These are phyloP conservation scores for Triticum turgidum DNA, from an alignment of 176 grass and related monocot genomes.

Conservation along the genomic window DNA sequence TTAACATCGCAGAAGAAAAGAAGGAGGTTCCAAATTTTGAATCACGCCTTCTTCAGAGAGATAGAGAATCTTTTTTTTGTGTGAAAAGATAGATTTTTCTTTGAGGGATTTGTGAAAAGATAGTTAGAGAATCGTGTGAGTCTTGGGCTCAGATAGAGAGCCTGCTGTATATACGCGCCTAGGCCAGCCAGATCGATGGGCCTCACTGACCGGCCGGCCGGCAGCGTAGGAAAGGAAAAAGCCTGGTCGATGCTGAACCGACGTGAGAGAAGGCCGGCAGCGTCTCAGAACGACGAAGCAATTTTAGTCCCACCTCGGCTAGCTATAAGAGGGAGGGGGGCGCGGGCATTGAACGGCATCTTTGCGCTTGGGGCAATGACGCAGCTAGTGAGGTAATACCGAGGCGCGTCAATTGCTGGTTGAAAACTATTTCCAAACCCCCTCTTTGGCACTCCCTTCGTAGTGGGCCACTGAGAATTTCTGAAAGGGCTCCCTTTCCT, in stretches of 20 bases:
- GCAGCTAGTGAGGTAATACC: slow-evolving; percentile 52
- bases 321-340: too few relatives aligned
- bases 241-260: neutral
- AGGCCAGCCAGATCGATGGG: neutral
- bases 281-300: neutral
- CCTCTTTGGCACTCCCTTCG: slow-evolving; percentile 43
- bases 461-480: slow-evolving; percentile 44
- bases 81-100: too few relatives aligned
- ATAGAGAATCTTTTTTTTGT: too few relatives aligned
- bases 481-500: slow-evolving; percentile 44
- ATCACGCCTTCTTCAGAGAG: too few relatives aligned
- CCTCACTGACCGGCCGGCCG: neutral
- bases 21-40: too few relatives aligned
- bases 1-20: neutral
- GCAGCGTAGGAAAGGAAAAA: neutral
- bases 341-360: too few relatives aligned
- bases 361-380: slow-evolving; percentile 70
- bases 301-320: neutral
- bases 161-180: neutral
- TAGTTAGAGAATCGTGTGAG: neutral
- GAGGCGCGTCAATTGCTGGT: slow-evolving; percentile 96
- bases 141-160: neutral
- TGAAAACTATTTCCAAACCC: slow-evolving; percentile 97
- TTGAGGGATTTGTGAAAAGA: neutral
- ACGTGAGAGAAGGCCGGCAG: too few relatives aligned